Conservation (phyloP, 805 yeast species). For the Candida morakotiae region DNA sequence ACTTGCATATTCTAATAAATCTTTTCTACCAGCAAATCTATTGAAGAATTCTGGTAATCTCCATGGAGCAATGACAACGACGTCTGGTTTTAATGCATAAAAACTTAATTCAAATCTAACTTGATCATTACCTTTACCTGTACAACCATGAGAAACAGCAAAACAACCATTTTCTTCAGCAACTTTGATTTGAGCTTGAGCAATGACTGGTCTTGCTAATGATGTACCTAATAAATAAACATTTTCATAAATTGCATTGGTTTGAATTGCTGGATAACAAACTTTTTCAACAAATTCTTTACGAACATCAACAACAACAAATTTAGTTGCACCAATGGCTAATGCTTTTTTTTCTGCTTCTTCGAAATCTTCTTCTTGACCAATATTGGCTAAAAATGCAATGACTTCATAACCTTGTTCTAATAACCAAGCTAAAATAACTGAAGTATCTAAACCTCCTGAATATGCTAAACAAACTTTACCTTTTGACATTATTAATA, state of each 20-base stretch:
- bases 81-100: conserved; percentile 97
- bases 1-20: conserved; percentile 89
- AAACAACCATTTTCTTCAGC: conserved; percentile 98
- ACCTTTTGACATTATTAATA: conserved; percentile 80
- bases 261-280: conserved; percentile 93
- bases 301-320: conserved; percentile 91
- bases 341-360: conserved; percentile 96
- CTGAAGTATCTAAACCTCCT: conserved; percentile 98
- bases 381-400: conserved; percentile 97
- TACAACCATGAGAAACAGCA: conserved; percentile 98
- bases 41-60: conserved; percentile 93
- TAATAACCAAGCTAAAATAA: conserved; percentile 95
- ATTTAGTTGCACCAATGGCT: conserved; percentile 95
- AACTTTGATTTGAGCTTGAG: conserved; percentile 95
- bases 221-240: conserved; percentile 96
- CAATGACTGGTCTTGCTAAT: conserved; percentile 97
- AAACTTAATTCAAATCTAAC: conserved; percentile 96
- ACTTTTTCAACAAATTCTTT: conserved; percentile 91
- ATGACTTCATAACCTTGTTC: conserved; percentile 98
- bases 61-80: conserved; percentile 98
- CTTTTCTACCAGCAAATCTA: conserved; percentile 97
- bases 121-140: conserved; percentile 99
- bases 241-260: conserved; percentile 96
- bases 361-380: conserved; percentile 98
- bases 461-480: conserved; percentile 99